These are phyloP conservation scores for Fusarium nanum DNA, from an alignment of 2,329 filamentous ascomycete genomes.

Conservation along the genomic window DNA sequence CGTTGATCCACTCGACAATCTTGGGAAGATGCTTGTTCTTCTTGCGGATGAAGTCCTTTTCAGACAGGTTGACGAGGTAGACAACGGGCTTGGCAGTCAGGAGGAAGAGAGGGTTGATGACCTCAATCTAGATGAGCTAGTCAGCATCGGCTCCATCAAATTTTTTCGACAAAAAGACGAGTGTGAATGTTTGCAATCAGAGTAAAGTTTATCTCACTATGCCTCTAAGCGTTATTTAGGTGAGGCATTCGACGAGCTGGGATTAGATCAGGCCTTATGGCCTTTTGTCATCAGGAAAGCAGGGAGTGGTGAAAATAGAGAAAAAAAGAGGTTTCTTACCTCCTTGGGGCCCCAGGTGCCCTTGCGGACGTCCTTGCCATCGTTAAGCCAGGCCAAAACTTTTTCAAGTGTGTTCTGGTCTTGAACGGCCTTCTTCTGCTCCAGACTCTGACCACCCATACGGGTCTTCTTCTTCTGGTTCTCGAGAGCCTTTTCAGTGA, in stretches of 20 bases:
- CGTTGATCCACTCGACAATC: slow-evolving; percentile 95
- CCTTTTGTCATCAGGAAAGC: slow-evolving; percentile 96
- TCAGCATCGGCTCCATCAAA: slow-evolving; percentile 40
- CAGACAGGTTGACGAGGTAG: slow-evolving; percentile 95
- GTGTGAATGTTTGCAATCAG: slow-evolving; percentile 64
- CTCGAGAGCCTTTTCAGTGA: slow-evolving; percentile 94
- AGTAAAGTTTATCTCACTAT: slow-evolving; percentile 86
- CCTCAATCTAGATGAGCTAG: slow-evolving; percentile 76
- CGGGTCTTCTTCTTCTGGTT: slow-evolving; percentile 93
- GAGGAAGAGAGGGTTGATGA: slow-evolving; percentile 96
- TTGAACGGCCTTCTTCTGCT: slow-evolving; percentile 97
- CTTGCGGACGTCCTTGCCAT: slow-evolving; percentile 94
- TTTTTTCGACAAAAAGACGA: slow-evolving; percentile 7
- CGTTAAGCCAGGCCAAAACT: slow-evolving; percentile 83
- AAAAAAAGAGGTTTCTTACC: slow-evolving; percentile 68
- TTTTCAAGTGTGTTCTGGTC: slow-evolving; percentile 95
- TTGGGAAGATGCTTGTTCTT: slow-evolving; percentile 99
- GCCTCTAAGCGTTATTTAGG: slow-evolving; percentile 76
- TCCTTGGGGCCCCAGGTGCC: slow-evolving; percentile 92
- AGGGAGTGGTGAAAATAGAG: slow-evolving; percentile 17
- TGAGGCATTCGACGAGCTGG: slow-evolving; percentile 99
- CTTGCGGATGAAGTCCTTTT: slow-evolving; percentile 96
- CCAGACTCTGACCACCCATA: slow-evolving; percentile 91
- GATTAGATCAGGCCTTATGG: slow-evolving; percentile 91
- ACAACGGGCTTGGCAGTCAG: slow-evolving; percentile 97